Percentiles rank a stretch among this genome's conserved stretches.
Conservation (phyloP, 306 rosid genomes). For the Quercus mongolica region DNA sequence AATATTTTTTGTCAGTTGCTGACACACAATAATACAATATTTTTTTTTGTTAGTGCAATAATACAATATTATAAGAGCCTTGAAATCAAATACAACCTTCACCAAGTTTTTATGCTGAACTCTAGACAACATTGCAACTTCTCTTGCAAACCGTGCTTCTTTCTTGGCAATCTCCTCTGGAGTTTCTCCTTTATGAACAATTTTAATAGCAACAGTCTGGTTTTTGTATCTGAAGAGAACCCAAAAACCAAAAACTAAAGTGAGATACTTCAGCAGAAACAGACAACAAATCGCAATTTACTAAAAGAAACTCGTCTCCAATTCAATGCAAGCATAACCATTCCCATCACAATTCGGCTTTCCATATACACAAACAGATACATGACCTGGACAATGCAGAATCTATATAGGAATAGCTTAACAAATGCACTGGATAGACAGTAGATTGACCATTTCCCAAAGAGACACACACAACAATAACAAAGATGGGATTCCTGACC, state of each 20-base stretch:
- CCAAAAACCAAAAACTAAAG: constrained; percentile 15
- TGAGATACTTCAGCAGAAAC: constrained; percentile 14
- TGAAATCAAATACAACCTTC: constrained; percentile 55
- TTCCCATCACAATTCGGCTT: background rate
- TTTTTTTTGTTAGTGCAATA: background rate
- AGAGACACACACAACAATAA: background rate
- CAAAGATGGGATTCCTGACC: background rate
- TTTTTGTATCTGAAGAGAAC: constrained; percentile 61
- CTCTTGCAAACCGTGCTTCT: constrained; percentile 83
- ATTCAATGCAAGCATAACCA: background rate
- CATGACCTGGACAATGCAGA: background rate
- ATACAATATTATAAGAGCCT: constrained; percentile 14
- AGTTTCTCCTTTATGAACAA: constrained; percentile 78
- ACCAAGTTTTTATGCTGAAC: constrained; percentile 93
- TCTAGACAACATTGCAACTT: constrained; percentile 85
- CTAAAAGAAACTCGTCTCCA: background rate
- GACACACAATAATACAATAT: constrained; percentile 19
- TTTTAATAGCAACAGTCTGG: constrained; percentile 84
- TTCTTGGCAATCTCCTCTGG: constrained; percentile 67
- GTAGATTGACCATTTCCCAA: background rate
- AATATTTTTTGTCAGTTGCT: constrained; percentile 22
- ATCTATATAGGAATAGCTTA: background rate
- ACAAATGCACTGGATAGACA: background rate
- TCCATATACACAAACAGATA: background rate
- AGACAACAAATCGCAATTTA: constrained; percentile 1